Evolutionary conservation across 108 stramenopile species (phyloP).

Genomic region (Fragilaria crotonensis): DNA sequence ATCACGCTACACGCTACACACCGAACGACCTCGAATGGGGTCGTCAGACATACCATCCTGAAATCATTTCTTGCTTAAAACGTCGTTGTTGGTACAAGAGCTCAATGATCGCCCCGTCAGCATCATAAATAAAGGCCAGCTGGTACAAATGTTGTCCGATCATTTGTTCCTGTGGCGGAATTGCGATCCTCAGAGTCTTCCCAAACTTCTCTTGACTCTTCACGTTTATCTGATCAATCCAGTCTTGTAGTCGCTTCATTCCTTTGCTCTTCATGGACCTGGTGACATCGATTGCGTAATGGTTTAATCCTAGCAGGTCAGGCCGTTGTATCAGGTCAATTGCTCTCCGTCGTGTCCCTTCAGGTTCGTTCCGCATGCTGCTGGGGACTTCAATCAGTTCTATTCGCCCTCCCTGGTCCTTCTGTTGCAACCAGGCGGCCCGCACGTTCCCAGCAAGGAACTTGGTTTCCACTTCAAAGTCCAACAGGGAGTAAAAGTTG

Average conservation of each 20-base stretch:
- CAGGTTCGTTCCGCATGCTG: conserved; percentile 57
- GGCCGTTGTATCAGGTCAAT: conserved; percentile 53
- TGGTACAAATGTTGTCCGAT: conserved; percentile 68
- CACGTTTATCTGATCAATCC: conserved; percentile 56
- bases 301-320: conserved; percentile 74
- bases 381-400: conserved; percentile 81
- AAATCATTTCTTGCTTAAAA: background rate
- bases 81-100: conserved; percentile 45
- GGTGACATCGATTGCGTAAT: conserved; percentile 76
- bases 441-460: conserved; percentile 72
- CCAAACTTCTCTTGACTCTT: conserved; percentile 50
- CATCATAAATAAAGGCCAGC: conserved; percentile 81
- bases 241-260: conserved; percentile 20
- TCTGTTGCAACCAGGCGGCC: conserved; percentile 59
- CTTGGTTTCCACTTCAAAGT: conserved; percentile 53
- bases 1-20: no score
- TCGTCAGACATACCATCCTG: background rate
- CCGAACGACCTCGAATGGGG: no score
- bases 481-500: conserved; percentile 73
- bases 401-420: conserved; percentile 22
- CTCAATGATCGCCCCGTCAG: conserved; percentile 77
- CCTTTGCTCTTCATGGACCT: conserved; percentile 1
- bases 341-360: conserved; percentile 55
- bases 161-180: conserved; percentile 53
- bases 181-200: conserved; percentile 60